Base-by-base conservation (phyloP, 2,329 filamentous ascomycete genomes). In the Pseudocercospora eumusae region DNA sequence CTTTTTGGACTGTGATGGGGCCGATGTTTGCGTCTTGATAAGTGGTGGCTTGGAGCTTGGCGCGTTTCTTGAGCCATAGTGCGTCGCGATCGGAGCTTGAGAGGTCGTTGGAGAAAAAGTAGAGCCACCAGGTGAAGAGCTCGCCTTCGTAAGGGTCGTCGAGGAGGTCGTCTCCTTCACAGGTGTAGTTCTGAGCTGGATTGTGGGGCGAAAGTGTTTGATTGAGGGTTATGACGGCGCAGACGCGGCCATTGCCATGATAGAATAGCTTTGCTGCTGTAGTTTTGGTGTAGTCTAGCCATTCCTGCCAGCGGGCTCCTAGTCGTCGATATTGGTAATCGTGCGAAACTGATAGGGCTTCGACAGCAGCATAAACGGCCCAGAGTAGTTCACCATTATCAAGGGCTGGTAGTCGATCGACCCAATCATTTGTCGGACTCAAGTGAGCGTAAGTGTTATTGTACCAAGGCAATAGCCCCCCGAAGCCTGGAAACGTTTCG, bases 91-190 rank as follows among this genome's bases (percentile, higher is more conserved):
- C 76, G 0, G 68, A 58, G 15, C 69, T 64, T 1, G 72, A 69
- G 21, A 80, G 25, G 4, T 25, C 49, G 28, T 66, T 66, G 2
- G 71, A 71, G 36, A 78, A 79, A 61, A 80, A 76, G 45, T 79
- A 73, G 9, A 80, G 65, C 59, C 76, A 79, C 45, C 75, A 79
- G 0, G 76, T 76, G 36, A 80, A 74, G 0, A 80, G 71, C 63
- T 80, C 78, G 47, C 78, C 78, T 61, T 80, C 78, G 49, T 78
- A 80, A 1, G 78, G 78, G 56, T 80, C 78, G 47, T 80, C 74
- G 2, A 80, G 70, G 18, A 70, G 69, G 0, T 65, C 67, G 4
- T 60, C 66, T 33, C 69, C 71, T 62, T 80, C 76, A 59, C 78
- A 80, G 33, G 68, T 63, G 64, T 80, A 79, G 0, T 50, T 64